Evolutionary conservation across 805 yeast genomes (phyloP).

Genomic region (Metschnikowia aberdeeniae): DNA sequence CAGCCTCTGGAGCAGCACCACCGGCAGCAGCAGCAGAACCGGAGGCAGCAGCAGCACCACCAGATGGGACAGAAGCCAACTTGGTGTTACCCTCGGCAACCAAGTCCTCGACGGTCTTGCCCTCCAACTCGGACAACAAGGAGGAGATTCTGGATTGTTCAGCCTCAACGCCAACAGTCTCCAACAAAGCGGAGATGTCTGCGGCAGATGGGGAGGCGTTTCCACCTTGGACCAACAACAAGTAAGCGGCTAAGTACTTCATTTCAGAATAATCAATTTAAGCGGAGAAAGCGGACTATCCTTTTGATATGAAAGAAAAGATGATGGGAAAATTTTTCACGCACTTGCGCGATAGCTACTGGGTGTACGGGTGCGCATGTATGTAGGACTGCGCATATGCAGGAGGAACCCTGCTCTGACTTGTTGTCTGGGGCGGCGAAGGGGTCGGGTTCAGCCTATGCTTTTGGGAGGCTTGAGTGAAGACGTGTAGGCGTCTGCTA

Average conservation of each 20-base stretch:
- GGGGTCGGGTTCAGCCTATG: background rate
- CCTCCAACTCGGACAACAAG: slow-evolving; percentile 83
- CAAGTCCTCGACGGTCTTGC: slow-evolving; percentile 86
- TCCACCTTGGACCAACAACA: slow-evolving; percentile 97
- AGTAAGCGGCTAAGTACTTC: slow-evolving; percentile 99
- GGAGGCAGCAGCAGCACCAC: slow-evolving; percentile 91
- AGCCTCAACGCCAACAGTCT: slow-evolving; percentile 94
- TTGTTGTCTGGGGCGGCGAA: background rate
- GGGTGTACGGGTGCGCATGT: background rate
- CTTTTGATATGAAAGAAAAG: slow-evolving; percentile 42
- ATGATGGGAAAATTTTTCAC: slow-evolving; percentile 7
- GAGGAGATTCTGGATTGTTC: slow-evolving; percentile 82
- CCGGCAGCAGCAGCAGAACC: slow-evolving; percentile 68
- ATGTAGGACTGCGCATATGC: background rate
- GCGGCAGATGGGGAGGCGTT: slow-evolving; percentile 89
- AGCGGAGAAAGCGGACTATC: slow-evolving; percentile 78
- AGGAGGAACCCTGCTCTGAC: background rate
- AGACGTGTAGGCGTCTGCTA: no score
- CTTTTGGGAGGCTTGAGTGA: no score
- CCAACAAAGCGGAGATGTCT: slow-evolving; percentile 82
- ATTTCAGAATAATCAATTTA: slow-evolving; percentile 78
- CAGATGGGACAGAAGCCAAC: slow-evolving; percentile 96
- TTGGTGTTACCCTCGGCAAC: slow-evolving; percentile 93
- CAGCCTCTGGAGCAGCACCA: slow-evolving; percentile 68
- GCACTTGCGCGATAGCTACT: slow-evolving; percentile 1